A percentile compares a stretch with the other conserved stretches of the same genome.
Evolutionary conservation across 495 filamentous ascomycete genomes (phyloP).

Genomic region (Coniosporium apollinis): DNA sequence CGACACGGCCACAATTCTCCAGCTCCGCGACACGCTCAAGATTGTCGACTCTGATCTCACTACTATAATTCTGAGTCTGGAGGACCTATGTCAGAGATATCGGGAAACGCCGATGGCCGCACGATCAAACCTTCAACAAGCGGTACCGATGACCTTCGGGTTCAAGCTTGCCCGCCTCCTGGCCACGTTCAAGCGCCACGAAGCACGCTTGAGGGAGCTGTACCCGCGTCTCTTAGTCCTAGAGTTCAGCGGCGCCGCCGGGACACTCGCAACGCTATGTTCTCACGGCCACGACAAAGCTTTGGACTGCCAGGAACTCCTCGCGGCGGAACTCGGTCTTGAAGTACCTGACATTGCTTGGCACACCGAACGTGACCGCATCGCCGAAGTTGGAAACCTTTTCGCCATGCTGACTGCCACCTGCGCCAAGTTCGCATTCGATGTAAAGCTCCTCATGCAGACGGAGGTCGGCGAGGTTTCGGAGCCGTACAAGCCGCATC

Average conservation of each 20-base stretch:
- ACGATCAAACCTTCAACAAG: conserved; percentile 11
- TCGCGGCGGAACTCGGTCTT: conserved; percentile 9
- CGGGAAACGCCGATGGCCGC: conserved; percentile 10
- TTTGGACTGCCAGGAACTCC: conserved; percentile 8
- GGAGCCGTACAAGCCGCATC: conserved; percentile 10
- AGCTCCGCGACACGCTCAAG: conserved; percentile 10
- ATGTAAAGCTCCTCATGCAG: conserved; percentile 14
- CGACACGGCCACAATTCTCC: conserved; percentile 11
- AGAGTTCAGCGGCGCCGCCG: conserved; percentile 15
- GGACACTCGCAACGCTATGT: conserved; percentile 13
- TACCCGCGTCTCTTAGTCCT: conserved; percentile 10
- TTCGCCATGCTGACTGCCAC: conserved; percentile 10
- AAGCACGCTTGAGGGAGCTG: conserved; percentile 8
- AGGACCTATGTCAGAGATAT: conserved; percentile 8
- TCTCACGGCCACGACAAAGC: conserved; percentile 2
- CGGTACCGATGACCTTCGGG: conserved; percentile 15
- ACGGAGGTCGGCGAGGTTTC: conserved; percentile 11
- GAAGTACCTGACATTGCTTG: conserved; percentile 10
- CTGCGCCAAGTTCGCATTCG: conserved; percentile 14
- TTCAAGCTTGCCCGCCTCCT: conserved; percentile 15
- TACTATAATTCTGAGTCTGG: conserved; percentile 3
- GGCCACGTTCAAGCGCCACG: conserved; percentile 12
- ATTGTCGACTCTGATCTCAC: conserved; percentile 5
- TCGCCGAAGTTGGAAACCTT: conserved; percentile 9
- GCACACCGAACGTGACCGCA: conserved; percentile 14